phyloP scores from a whole-genome alignment of 208 protist species.

The Acanthamoeba royreba region DNA sequence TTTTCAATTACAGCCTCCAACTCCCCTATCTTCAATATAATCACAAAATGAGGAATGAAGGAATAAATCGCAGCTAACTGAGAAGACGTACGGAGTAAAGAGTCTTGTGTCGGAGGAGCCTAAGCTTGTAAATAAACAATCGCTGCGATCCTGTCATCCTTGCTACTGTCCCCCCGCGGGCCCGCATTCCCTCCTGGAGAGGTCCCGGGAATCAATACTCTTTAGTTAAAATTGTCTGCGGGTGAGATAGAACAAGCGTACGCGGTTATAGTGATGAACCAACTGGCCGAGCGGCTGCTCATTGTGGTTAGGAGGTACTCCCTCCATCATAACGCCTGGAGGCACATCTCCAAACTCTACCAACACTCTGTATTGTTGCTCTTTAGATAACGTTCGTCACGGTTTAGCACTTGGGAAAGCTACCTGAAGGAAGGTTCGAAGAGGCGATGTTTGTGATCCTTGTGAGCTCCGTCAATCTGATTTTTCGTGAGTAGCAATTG shows the following conservation, averaged over 20 bases:
- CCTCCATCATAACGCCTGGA: background rate
- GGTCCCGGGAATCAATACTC: background rate
- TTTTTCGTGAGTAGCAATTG: background rate
- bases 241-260: background rate
- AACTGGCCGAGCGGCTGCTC: background rate
- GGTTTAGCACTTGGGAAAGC: no score
- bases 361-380: slow-evolving; percentile 15
- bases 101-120: background rate
- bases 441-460: background rate
- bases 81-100: background rate
- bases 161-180: background rate
- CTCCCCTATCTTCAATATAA: background rate
- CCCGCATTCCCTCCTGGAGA: background rate
- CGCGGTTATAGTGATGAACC: background rate
- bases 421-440: background rate
- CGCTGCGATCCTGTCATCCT: background rate
- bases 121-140: background rate
- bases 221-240: background rate
- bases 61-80: background rate
- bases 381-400: no score
- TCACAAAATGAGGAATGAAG: background rate
- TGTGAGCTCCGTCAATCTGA: background rate
- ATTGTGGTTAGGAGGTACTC: background rate
- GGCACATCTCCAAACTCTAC: background rate
- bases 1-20: background rate